Evolutionary conservation across 169 alveolate species (phyloP).

Genomic region (Plasmodium chabaudi): DNA sequence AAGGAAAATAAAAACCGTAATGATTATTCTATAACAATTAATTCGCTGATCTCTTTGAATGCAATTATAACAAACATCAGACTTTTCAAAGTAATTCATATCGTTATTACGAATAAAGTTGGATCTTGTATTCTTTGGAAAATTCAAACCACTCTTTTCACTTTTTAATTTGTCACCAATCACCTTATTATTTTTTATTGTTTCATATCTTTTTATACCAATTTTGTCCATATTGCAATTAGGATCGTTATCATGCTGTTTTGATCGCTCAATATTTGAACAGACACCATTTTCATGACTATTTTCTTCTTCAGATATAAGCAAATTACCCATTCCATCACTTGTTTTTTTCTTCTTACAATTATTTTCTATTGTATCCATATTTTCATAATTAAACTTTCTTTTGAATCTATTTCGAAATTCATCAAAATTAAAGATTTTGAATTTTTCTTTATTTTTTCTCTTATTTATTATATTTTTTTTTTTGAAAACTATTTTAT

Average conservation of each 20-base stretch:
- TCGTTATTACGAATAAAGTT: slow-evolving; percentile 18
- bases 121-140: neutral
- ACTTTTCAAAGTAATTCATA: slow-evolving; percentile 13
- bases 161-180: too few relatives aligned
- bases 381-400: neutral
- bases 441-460: slow-evolving; percentile 6
- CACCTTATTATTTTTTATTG: too few relatives aligned
- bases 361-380: neutral
- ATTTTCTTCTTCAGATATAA: too few relatives aligned
- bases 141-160: too few relatives aligned
- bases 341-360: neutral
- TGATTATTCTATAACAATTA: slow-evolving; percentile 46
- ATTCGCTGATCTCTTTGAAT: slow-evolving; percentile 41
- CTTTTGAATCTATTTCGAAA: neutral
- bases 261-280: too few relatives aligned
- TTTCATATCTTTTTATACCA: too few relatives aligned
- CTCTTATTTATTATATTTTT: neutral
- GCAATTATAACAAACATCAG: slow-evolving; percentile 42
- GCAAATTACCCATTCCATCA: neutral
- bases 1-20: slow-evolving; percentile 46
- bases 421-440: slow-evolving; percentile 17
- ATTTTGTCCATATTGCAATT: too few relatives aligned
- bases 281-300: too few relatives aligned
- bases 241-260: too few relatives aligned
- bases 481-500: slow-evolving; percentile 6